Conservation (phyloP, 768 basidiomycete genomes). For the Trametes punicea region DNA sequence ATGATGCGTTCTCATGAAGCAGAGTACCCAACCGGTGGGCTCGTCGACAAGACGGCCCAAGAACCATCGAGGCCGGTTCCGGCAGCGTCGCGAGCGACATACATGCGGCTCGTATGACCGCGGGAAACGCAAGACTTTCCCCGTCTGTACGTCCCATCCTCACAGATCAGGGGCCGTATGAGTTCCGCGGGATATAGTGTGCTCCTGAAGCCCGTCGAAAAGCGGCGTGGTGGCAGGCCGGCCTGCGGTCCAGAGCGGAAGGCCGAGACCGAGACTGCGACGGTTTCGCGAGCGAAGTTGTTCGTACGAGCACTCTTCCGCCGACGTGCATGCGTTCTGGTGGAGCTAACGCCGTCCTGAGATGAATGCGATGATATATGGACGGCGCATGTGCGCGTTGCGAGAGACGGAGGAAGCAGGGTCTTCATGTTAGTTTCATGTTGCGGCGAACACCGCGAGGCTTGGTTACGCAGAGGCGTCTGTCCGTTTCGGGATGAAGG, state of each 20-base stretch:
- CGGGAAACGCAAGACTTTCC: not conserved
- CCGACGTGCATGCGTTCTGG: not conserved
- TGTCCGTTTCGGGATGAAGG: not conserved
- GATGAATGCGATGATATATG: not conserved
- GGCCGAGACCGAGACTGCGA: not conserved
- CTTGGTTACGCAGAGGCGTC: not conserved
- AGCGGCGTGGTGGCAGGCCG: too few species aligned
- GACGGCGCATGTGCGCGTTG: not conserved
- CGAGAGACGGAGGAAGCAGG: not conserved
- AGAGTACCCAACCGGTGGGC: not conserved
- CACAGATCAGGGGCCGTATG: not conserved
- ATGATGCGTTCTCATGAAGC: conserved; percentile 5
- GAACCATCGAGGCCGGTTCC: not conserved
- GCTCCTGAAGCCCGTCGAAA: too few species aligned
- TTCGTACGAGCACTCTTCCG: not conserved
- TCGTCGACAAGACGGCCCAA: not conserved
- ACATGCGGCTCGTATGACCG: not conserved
- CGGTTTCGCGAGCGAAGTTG: not conserved
- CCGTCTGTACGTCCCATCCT: not conserved
- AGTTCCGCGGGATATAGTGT: not conserved
- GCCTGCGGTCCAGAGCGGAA: too few species aligned
- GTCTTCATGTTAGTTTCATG: not conserved
- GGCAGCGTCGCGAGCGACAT: not conserved
- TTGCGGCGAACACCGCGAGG: not conserved
- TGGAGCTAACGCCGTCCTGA: conserved; percentile 6